phyloP scores from a whole-genome alignment of 805 yeast genomes.

The Cyberlindnera bimundalis region DNA sequence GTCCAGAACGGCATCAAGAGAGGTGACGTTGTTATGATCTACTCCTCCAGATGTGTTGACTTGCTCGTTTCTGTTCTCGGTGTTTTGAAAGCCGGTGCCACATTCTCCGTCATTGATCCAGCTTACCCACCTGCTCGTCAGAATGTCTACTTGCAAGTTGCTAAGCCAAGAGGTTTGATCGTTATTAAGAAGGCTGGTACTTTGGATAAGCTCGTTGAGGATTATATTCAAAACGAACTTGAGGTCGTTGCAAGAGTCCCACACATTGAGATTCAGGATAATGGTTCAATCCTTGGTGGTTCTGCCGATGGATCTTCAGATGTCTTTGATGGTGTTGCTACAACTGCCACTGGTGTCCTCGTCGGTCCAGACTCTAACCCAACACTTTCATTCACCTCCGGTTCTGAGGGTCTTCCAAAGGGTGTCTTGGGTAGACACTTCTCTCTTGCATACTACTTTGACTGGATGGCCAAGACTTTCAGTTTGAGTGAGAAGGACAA shows the following conservation, averaged over 20 bases:
- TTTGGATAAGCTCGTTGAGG: constrained; percentile 71
- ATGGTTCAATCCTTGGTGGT: constrained; percentile 72
- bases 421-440: constrained; percentile 98
- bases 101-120: constrained; percentile 97
- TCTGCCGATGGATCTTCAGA: constrained; percentile 38
- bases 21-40: constrained; percentile 97
- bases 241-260: constrained; percentile 72
- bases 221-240: constrained; percentile 71
- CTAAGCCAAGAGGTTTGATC: constrained; percentile 87
- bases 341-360: constrained; percentile 73
- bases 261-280: constrained; percentile 69
- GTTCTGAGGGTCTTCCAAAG: constrained; percentile 97
- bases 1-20: constrained; percentile 74
- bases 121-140: constrained; percentile 99
- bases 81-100: constrained; percentile 96
- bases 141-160: constrained; percentile 87
- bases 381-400: constrained; percentile 93
- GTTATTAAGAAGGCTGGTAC: constrained; percentile 89
- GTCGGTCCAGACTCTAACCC: constrained; percentile 99
- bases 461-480: constrained; percentile 95
- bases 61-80: constrained; percentile 97
- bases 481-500: constrained; percentile 73
- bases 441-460: constrained; percentile 95
- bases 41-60: constrained; percentile 97
- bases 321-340: constrained; percentile 45